Conservation (phyloP, 495 filamentous ascomycete genomes). For the Neurospora cerealis region DNA sequence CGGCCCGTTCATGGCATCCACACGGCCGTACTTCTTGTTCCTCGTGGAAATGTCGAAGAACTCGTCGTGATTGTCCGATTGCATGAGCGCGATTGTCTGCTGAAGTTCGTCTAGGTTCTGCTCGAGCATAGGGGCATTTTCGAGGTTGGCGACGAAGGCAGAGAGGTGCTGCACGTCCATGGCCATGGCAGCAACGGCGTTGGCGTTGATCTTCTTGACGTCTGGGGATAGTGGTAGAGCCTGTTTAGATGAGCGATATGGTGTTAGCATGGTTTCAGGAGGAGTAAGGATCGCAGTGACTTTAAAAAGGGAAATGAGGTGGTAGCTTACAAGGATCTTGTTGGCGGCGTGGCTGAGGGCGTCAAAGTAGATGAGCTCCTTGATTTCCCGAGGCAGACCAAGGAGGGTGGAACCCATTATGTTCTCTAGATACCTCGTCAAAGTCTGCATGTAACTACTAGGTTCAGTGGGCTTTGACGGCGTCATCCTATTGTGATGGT, state of each 20-base stretch:
- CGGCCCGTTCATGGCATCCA: slow-evolving; percentile 83
- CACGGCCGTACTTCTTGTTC: slow-evolving; percentile 86
- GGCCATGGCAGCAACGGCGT: slow-evolving; percentile 69
- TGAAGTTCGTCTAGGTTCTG: slow-evolving; percentile 86
- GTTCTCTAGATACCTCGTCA: slow-evolving; percentile 87
- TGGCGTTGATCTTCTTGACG: slow-evolving; percentile 76
- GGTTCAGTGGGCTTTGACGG: slow-evolving; percentile 54
- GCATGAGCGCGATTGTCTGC: slow-evolving; percentile 80
- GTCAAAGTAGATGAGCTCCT: slow-evolving; percentile 95
- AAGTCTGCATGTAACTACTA: slow-evolving; percentile 85
- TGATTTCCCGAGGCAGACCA: slow-evolving; percentile 86
- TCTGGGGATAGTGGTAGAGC: slow-evolving; percentile 71
- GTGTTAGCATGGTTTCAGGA: background rate
- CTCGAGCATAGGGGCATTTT: slow-evolving; percentile 64
- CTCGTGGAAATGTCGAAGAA: slow-evolving; percentile 82
- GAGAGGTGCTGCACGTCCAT: slow-evolving; percentile 75
- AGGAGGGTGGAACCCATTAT: slow-evolving; percentile 93
- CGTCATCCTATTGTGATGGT: slow-evolving; percentile 42
- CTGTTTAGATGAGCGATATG: slow-evolving; percentile 20
- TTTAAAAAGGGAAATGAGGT: background rate
- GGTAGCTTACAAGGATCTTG: slow-evolving; percentile 59
- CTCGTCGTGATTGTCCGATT: slow-evolving; percentile 80
- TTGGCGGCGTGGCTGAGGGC: slow-evolving; percentile 83
- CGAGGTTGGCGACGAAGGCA: slow-evolving; percentile 73
- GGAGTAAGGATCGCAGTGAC: background rate